Conservation (phyloP, 805 yeast genomes). For the Spathaspora passalidarum region DNA sequence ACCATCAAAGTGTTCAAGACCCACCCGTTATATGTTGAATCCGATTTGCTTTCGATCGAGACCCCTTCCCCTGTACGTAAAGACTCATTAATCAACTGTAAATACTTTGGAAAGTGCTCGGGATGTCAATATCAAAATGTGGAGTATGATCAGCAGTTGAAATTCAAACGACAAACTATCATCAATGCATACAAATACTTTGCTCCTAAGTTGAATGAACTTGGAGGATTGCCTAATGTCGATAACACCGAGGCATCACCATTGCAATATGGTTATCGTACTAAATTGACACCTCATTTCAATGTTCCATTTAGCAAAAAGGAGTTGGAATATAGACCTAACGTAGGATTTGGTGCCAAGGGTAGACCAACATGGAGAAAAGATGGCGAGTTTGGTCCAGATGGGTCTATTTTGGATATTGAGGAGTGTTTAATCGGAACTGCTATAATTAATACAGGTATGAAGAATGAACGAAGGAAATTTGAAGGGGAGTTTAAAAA, state of each 20-base stretch:
- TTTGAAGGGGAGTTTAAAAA: slow-evolving; percentile 47
- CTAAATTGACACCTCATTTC: slow-evolving; percentile 95
- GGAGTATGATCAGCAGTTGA: slow-evolving; percentile 68
- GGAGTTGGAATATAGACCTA: slow-evolving; percentile 47
- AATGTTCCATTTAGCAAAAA: slow-evolving; percentile 62
- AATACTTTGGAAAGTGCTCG: slow-evolving; percentile 88
- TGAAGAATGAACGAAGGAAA: slow-evolving; percentile 61
- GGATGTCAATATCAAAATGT: slow-evolving; percentile 93
- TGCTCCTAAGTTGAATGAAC: slow-evolving; percentile 52
- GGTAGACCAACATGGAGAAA: slow-evolving; percentile 73
- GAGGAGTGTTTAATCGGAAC: slow-evolving; percentile 95
- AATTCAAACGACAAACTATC: slow-evolving; percentile 68
- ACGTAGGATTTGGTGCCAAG: slow-evolving; percentile 85
- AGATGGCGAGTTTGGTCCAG: slow-evolving; percentile 64
- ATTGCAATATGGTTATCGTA: slow-evolving; percentile 70
- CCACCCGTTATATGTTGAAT: slow-evolving; percentile 69
- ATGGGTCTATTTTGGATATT: slow-evolving; percentile 70
- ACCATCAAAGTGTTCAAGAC: slow-evolving; percentile 71
- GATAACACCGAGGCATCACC: slow-evolving; percentile 75
- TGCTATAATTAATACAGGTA: slow-evolving; percentile 66
- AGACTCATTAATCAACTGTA: slow-evolving; percentile 63
- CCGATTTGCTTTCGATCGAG: slow-evolving; percentile 62
- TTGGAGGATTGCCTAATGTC: slow-evolving; percentile 54
- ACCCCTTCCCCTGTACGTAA: slow-evolving; percentile 37
- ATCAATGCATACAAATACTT: slow-evolving; percentile 77